Percentiles rank a stretch among this genome's conserved stretches.
Conservation (phyloP, 2,329 filamentous ascomycete species). For the Sporothrix globosa region DNA sequence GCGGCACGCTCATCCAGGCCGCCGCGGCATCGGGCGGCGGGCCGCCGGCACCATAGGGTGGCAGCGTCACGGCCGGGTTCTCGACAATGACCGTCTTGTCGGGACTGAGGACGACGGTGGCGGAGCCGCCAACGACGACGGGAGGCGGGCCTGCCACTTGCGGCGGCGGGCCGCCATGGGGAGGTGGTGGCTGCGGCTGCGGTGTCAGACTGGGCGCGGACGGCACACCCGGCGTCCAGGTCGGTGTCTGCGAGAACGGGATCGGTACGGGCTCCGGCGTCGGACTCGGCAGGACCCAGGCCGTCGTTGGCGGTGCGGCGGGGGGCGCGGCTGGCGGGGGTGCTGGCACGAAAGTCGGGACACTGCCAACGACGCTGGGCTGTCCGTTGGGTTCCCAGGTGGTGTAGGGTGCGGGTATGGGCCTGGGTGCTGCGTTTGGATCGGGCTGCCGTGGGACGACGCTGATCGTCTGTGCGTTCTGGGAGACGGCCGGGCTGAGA, state of each 20-base stretch:
- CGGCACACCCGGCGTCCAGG: neutral
- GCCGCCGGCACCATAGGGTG: neutral
- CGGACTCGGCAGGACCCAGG: slow-evolving; percentile 1
- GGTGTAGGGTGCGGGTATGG: neutral
- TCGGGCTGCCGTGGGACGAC: neutral
- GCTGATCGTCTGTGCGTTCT: neutral
- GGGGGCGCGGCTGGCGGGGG: neutral
- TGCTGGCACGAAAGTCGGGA: neutral
- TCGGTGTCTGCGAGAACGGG: neutral
- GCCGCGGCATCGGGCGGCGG: slow-evolving; percentile 1
- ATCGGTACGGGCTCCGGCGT: neutral
- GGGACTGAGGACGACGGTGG: slow-evolving; percentile 28
- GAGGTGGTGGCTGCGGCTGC: neutral
- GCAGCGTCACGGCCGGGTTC: slow-evolving; percentile 31
- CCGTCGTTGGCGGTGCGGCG: neutral
- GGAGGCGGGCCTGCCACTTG: neutral
- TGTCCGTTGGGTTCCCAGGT: slow-evolving; percentile 19
- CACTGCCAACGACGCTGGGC: neutral
- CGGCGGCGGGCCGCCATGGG: neutral
- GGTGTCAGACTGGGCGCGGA: neutral
- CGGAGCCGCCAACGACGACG: slow-evolving; percentile 30
- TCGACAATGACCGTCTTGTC: slow-evolving; percentile 34
- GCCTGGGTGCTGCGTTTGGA: neutral
- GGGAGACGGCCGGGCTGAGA: neutral
- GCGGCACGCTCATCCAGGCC: slow-evolving; percentile 30